Percentiles rank a stretch among this genome's conserved stretches.
Evolutionary conservation across 345 rosid species (phyloP).

Genomic region (Pseudoturritis turrita): DNA sequence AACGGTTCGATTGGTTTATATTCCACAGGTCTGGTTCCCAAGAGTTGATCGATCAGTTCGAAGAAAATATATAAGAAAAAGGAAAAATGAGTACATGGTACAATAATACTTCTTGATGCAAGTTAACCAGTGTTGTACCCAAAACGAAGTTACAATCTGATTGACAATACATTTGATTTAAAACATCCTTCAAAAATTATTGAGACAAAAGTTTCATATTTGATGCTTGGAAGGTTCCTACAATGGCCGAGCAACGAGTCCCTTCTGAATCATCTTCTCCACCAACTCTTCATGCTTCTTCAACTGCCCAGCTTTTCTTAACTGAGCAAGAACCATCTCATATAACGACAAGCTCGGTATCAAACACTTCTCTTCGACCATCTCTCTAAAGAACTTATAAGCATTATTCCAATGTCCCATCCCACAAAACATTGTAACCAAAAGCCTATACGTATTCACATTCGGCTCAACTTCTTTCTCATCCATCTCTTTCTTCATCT

Average conservation of each 20-base stretch:
- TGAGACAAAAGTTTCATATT: neutral
- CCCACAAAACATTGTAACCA: conserved; percentile 81
- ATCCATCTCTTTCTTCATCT: conserved; percentile 93
- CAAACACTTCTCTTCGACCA: conserved; percentile 82
- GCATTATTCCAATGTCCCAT: conserved; percentile 99
- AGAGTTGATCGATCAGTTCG: too few relatives aligned
- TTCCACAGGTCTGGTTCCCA: too few relatives aligned
- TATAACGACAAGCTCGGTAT: conserved; percentile 63
- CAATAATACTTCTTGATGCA: neutral
- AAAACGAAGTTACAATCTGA: neutral
- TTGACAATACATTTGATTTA: neutral
- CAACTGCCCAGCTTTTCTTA: conserved; percentile 75
- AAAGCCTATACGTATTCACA: conserved; percentile 73
- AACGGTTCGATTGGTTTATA: too few relatives aligned
- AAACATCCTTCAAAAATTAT: neutral
- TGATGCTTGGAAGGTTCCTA: conserved; percentile 19
- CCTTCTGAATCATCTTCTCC: conserved; percentile 63
- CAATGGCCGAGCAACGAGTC: conserved; percentile 32
- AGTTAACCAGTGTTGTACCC: neutral
- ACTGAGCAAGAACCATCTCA: conserved; percentile 65
- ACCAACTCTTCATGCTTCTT: conserved; percentile 94
- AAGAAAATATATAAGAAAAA: neutral
- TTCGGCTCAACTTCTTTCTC: conserved; percentile 74
- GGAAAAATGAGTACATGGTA: neutral
- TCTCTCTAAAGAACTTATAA: conserved; percentile 67